Evolutionary conservation across 352 stramenopile genomes (phyloP), one percentile per base, ranked within the genome.

Genomic region (Phytopythium helicoides): DNA sequence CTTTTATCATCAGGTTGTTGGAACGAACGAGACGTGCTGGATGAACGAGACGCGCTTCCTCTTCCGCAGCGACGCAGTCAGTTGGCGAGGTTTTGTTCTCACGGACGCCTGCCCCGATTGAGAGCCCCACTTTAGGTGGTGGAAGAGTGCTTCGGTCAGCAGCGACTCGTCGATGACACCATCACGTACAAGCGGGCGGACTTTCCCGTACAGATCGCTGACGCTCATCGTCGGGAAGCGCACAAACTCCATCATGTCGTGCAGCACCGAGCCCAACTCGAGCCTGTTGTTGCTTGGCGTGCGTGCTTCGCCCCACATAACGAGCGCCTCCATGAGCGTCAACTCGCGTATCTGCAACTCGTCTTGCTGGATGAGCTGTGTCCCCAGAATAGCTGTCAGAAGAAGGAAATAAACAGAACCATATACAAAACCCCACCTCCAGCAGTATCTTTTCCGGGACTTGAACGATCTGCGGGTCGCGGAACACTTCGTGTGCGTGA

Each of bases 41-140:
- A 85, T 93, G 57, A 95, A 95, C 39, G 85, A 95, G 16, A 95
- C 85, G 3, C 85, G 82, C 54, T 95, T 95, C 14, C 82, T 81
- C 57, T 95, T 95, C 22, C 85, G 69, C 37, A 91, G 49, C 26
- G 77, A 78, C 1, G 82, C 71, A 1, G 80, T 66, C 3, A 86
- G 66, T 16, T 78, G 76, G 18, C 82, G 77, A 15, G 80, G 82
- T 54, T 78, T 85, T 46, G 78, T 86, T 22, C 82, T 68, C 54
- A 86, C 67, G 8, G 76, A 72, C 23, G 73, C 68, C n/a, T 73
- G 65, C 6, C 71, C 76, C n/a, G 66, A 73, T 51, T 85, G 76
- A 1, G 70, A 85, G 6, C 81, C 82, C 82, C 82, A 95, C 56
- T 93, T 95, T 8, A 95, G 58, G 62, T 95, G 85, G 47, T 89